Evolutionary conservation across 2,329 filamentous ascomycete species (phyloP).

Genomic region (Septoria linicola): DNA sequence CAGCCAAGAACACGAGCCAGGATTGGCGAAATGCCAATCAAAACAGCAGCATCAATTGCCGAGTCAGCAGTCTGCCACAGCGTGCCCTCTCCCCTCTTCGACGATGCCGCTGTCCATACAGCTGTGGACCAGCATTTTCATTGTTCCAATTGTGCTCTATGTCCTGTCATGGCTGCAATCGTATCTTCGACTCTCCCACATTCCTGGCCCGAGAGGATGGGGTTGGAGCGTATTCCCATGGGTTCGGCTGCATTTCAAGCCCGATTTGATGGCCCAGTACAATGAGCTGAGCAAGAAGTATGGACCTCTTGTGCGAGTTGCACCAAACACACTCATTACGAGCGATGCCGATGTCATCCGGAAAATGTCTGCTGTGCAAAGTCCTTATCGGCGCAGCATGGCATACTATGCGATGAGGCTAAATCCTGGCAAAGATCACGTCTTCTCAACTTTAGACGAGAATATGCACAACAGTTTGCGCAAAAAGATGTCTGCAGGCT

Average conservation of each 20-base stretch:
- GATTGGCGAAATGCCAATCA: neutral
- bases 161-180: neutral
- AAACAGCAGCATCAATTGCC: neutral
- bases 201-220: conserved; percentile 11
- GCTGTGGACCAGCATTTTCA: neutral
- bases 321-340: conserved; percentile 8
- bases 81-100: neutral
- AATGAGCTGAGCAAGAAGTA: conserved; percentile 9
- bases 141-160: neutral
- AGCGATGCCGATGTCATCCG: conserved; percentile 7
- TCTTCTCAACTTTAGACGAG: conserved; percentile 16
- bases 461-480: conserved; percentile 1
- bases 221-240: conserved; percentile 6
- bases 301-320: conserved; percentile 13
- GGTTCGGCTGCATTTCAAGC: conserved; percentile 2
- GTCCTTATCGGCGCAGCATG: conserved; percentile 1
- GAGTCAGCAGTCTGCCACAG: neutral
- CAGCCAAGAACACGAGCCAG: neutral
- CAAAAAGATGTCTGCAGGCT: conserved; percentile 14
- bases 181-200: conserved; percentile 7
- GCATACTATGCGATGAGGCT: conserved; percentile 13
- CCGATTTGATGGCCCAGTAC: conserved; percentile 2
- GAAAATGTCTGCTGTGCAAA: conserved; percentile 14
- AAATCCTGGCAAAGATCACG: conserved; percentile 11
- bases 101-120: neutral